phyloP scores from a whole-genome alignment of 176 grass and related monocot genomes.

The Chloris gayana region DNA sequence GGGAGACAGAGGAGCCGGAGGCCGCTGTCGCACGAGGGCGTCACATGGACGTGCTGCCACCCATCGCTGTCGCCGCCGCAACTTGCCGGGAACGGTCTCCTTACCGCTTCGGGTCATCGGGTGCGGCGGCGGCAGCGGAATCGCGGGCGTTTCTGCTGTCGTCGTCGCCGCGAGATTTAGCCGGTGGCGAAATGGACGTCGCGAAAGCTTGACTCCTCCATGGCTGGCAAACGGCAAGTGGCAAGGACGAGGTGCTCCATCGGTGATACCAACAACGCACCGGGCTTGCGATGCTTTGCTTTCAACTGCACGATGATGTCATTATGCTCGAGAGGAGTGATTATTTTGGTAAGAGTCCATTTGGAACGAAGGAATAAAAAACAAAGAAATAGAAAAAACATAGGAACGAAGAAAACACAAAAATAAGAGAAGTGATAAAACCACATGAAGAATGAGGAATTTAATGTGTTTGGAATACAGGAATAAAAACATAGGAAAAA shows the following conservation, averaged over 20 bases:
- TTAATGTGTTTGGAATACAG: too few species aligned
- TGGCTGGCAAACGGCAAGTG: not conserved
- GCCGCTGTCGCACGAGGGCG: conserved; percentile 35
- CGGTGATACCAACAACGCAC: not conserved
- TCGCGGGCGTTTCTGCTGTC: not conserved
- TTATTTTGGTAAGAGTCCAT: not conserved
- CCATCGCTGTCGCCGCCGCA: not conserved
- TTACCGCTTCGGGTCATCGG: conserved; percentile 10
- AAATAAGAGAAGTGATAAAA: too few species aligned
- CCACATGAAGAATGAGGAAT: too few species aligned
- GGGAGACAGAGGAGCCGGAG: not conserved
- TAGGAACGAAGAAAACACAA: too few species aligned
- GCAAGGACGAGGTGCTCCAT: not conserved
- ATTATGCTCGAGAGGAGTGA: not conserved
- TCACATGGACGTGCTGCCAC: conserved; percentile 29
- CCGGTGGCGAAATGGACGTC: not conserved
- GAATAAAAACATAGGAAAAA: too few species aligned
- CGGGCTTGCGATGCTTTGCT: too few species aligned
- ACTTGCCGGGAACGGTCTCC: not conserved
- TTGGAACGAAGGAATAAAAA: too few species aligned
- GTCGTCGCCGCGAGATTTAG: not conserved
- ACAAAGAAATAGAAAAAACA: too few species aligned
- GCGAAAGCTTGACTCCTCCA: not conserved
- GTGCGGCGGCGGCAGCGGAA: not conserved
- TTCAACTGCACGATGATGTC: not conserved